Conservation (phyloP, 2,329 filamentous ascomycete genomes). For the Cladophialophora yegresii region DNA sequence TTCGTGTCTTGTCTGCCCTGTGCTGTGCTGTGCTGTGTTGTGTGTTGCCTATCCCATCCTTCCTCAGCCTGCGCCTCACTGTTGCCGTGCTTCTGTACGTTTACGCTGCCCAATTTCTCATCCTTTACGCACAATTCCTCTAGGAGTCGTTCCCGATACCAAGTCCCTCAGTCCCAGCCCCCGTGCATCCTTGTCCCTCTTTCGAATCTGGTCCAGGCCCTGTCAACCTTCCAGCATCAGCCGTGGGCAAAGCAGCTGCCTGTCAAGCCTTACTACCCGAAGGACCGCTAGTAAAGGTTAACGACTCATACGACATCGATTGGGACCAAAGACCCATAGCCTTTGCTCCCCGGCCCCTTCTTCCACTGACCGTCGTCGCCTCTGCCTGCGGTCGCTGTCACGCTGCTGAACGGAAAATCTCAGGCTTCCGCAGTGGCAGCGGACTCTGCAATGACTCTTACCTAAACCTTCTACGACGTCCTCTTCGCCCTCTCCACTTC, state of each 20-base stretch:
- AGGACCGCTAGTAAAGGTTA: constrained; percentile 17
- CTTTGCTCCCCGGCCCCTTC: constrained; percentile 1
- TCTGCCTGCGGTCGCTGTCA: constrained; percentile 13
- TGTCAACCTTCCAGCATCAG: background rate
- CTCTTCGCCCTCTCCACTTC: constrained; percentile 23
- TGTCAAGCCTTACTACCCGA: constrained; percentile 14
- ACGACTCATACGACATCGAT: constrained; percentile 5
- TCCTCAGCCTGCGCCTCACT: constrained; percentile 1
- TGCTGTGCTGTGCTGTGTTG: constrained; percentile 12
- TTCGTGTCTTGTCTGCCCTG: constrained; percentile 4
- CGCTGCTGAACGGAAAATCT: constrained; percentile 2
- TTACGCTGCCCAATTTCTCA: constrained; percentile 11
- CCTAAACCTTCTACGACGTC: constrained; percentile 23
- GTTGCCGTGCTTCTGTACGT: background rate
- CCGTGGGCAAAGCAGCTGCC: constrained; percentile 9
- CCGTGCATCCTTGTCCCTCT: background rate
- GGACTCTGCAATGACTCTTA: constrained; percentile 29
- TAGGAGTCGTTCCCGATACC: background rate
- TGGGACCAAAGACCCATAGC: constrained; percentile 2
- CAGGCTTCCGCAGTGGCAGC: constrained; percentile 3
- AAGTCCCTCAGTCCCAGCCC: background rate
- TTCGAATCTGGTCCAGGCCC: constrained; percentile 1
- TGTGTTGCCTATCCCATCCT: constrained; percentile 6
- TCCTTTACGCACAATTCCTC: constrained; percentile 1
- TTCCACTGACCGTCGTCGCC: constrained; percentile 19